Percentiles rank a stretch among this genome's conserved stretches.
Conservation (phyloP, 345 rosid species). For the Ricinus communis region DNA sequence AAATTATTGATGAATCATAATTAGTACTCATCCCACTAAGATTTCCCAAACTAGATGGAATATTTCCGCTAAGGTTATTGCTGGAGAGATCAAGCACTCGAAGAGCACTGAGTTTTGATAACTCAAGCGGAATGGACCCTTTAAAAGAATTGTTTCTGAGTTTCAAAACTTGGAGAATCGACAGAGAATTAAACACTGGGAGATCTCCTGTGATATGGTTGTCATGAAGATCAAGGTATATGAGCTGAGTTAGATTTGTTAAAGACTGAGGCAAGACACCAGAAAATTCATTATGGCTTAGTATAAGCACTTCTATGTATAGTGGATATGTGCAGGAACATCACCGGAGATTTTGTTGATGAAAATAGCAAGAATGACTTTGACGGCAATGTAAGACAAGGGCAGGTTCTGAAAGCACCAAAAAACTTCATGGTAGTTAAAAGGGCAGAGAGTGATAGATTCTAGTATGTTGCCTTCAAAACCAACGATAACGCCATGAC, state of each 20-base stretch:
- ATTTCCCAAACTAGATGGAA: slow-evolving; percentile 1
- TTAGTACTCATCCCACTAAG: neutral
- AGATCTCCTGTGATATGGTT: slow-evolving; percentile 32
- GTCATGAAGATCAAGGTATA: slow-evolving; percentile 18
- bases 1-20: neutral
- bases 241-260: neutral
- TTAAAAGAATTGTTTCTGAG: slow-evolving; percentile 33
- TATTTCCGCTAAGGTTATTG: slow-evolving; percentile 1
- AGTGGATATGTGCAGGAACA: neutral
- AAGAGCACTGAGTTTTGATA: slow-evolving; percentile 33
- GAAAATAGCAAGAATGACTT: slow-evolving; percentile 47
- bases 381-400: slow-evolving; percentile 47
- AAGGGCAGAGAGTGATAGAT: slow-evolving; percentile 46
- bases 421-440: slow-evolving; percentile 59
- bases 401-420: slow-evolving; percentile 60
- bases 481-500: slow-evolving; percentile 55
- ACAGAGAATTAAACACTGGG: slow-evolving; percentile 22
- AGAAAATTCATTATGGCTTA: slow-evolving; percentile 1
- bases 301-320: neutral
- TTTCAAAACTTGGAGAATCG: slow-evolving; percentile 31
- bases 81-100: neutral
- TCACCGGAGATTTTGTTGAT: neutral
- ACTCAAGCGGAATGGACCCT: slow-evolving; percentile 29
- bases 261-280: neutral
- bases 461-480: slow-evolving; percentile 67